Evolutionary conservation across 495 filamentous ascomycete genomes (phyloP).

Genomic region (Entonaema liquescens): DNA sequence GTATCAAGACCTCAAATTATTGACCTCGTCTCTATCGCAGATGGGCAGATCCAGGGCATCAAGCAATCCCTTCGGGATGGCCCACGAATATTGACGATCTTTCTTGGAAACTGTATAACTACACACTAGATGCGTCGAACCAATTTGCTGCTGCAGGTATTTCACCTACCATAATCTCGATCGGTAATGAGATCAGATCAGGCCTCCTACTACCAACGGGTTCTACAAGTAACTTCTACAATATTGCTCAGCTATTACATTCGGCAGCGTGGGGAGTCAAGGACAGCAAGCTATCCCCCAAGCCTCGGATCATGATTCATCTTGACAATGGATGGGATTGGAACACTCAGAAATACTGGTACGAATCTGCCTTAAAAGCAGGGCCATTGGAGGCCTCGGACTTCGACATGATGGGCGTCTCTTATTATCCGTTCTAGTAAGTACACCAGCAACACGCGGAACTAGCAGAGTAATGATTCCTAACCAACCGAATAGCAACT

Average conservation of each 20-base stretch:
- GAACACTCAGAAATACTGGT: conserved; percentile 69
- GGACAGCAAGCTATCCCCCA: conserved; percentile 62
- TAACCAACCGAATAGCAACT: conserved; percentile 42
- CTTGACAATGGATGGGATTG: conserved; percentile 76
- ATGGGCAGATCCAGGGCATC: conserved; percentile 55
- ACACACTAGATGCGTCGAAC: conserved; percentile 69
- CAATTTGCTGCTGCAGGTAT: conserved; percentile 63
- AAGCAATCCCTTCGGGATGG: conserved; percentile 68
- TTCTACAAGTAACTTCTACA: conserved; percentile 54
- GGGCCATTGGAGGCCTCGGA: conserved; percentile 62
- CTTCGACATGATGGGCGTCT: conserved; percentile 75
- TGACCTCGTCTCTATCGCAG: conserved; percentile 18
- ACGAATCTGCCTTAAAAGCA: conserved; percentile 63
- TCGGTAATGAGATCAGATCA: conserved; percentile 73
- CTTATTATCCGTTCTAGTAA: conserved; percentile 74
- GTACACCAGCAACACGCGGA: not conserved
- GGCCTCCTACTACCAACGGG: conserved; percentile 74
- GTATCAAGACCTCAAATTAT: not conserved
- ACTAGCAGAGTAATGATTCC: not conserved
- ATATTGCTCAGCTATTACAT: conserved; percentile 69
- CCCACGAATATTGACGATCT: conserved; percentile 66
- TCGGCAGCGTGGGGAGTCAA: conserved; percentile 70
- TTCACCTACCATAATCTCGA: conserved; percentile 68
- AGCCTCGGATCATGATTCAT: conserved; percentile 73
- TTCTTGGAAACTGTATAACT: conserved; percentile 69